phyloP scores from a whole-genome alignment of 257 asterid genomes.

The Solanum verrucosum region DNA sequence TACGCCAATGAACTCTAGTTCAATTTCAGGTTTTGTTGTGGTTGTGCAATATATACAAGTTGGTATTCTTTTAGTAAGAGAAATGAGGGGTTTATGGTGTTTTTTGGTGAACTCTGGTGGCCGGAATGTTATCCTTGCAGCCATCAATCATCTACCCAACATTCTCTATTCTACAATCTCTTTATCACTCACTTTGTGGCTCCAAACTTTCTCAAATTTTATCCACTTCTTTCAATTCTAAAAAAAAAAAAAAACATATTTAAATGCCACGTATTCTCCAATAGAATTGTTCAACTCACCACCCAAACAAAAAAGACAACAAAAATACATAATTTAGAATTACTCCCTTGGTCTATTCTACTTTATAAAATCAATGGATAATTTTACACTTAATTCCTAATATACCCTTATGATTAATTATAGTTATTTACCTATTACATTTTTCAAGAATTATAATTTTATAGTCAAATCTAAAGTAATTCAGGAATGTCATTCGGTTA shows the following conservation, averaged over 20 bases:
- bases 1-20: conserved; percentile 75
- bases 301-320: background rate
- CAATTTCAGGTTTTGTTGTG: conserved; percentile 44
- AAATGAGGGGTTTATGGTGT: conserved; percentile 11
- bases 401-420: too few relatives aligned
- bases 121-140: conserved; percentile 34
- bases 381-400: too few relatives aligned
- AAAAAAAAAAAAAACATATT: background rate
- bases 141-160: conserved; percentile 20
- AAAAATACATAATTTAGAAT: too few relatives aligned
- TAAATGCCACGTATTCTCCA: background rate
- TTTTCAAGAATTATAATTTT: too few relatives aligned
- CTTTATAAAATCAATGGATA: too few relatives aligned
- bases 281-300: background rate
- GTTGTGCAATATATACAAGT: conserved; percentile 25
- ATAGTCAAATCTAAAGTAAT: background rate
- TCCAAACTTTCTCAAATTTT: background rate
- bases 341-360: too few relatives aligned
- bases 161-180: background rate
- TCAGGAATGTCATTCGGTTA: background rate
- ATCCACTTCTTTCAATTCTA: background rate
- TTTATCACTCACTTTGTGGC: background rate
- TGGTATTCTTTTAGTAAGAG: conserved; percentile 11
- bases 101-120: conserved; percentile 27
- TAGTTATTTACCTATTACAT: too few relatives aligned